phyloP scores from a whole-genome alignment of 78 protist genomes.

The Dictyostelium firmibasis region DNA sequence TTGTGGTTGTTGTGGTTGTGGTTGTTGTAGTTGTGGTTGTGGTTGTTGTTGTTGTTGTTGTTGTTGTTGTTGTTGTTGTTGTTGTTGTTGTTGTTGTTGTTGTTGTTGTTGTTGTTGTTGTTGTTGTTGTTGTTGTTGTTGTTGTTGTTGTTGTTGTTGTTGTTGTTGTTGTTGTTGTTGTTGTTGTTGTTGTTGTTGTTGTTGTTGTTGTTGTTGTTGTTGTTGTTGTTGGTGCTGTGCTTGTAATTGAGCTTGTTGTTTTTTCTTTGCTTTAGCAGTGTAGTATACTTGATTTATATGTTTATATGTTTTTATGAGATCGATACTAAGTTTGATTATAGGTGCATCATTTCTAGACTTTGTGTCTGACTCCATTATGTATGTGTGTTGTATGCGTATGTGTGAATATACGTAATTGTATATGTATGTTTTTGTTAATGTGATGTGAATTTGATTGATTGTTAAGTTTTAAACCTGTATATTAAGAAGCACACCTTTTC shows the following conservation, averaged over 20 bases:
- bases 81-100: neutral
- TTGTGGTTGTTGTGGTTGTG: neutral
- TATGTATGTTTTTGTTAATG: neutral
- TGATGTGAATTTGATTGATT: neutral
- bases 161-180: neutral
- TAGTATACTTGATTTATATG: conserved; percentile 63
- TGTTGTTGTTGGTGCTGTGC: conserved; percentile 22
- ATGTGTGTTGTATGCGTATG: neutral
- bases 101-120: neutral
- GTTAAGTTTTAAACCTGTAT: neutral
- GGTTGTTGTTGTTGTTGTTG: neutral
- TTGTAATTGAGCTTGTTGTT: neutral
- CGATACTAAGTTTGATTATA: conserved; percentile 40
- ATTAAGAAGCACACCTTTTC: neutral
- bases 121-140: neutral
- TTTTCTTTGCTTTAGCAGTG: conserved; percentile 57
- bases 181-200: conserved; percentile 1
- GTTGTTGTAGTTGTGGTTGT: conserved; percentile 8
- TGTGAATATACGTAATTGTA: neutral
- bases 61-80: neutral
- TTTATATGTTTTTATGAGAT: conserved; percentile 58
- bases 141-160: neutral
- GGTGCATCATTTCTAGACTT: conserved; percentile 49
- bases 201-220: conserved; percentile 9
- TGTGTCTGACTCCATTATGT: neutral